Evolutionary conservation across 495 filamentous ascomycete genomes (phyloP), one percentile per base, ranked within the genome.

Genomic region (Letharia lupina): DNA sequence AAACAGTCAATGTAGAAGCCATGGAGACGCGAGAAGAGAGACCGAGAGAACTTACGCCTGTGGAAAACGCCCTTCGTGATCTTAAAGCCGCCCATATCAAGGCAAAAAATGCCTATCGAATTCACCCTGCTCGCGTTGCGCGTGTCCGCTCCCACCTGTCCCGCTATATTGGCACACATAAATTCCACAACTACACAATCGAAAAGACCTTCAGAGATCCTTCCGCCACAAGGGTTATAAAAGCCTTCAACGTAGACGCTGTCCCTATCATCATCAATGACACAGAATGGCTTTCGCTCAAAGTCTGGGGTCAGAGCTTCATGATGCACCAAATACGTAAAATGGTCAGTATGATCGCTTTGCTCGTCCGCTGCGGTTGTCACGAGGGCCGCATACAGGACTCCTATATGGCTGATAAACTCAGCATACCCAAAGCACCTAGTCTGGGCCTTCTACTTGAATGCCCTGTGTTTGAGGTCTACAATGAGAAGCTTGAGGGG

Each of bases 261-360:
- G 79, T 82, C 37, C 93, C 93, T 1, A 86, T 97, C 66, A 80
- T 90, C 64, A 94, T 96, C 74, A 83, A 91, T 69, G 88, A 91
- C 73, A 96, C 90, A 20, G 87, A 98, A 77, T 98, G 94, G 94
- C 82, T 98, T 11, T 93, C 89, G 37, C 80, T 98, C 63, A 96
- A 95, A 70, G 91, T 98, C 23, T 95, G 98, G 75, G 94, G 94
- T 0, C 94, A 98, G 76, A 91, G 87, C 66, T 98, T 98, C 82
- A 98, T 98, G 94, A 98, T 98, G 94, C 94, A 98, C 74, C 94
- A 98, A 76, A 98, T 98, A 75, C 89, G 94, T 66, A 97, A 96
- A 76, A 98, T 98, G 94, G 89, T 98, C 20, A 90, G 88, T 67
- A 92, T 98, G 91, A 89, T 86, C 47, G 82, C 91, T 12, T 83